Conservation (phyloP, 2,329 filamentous ascomycete genomes). For the Penicillium sp. region DNA sequence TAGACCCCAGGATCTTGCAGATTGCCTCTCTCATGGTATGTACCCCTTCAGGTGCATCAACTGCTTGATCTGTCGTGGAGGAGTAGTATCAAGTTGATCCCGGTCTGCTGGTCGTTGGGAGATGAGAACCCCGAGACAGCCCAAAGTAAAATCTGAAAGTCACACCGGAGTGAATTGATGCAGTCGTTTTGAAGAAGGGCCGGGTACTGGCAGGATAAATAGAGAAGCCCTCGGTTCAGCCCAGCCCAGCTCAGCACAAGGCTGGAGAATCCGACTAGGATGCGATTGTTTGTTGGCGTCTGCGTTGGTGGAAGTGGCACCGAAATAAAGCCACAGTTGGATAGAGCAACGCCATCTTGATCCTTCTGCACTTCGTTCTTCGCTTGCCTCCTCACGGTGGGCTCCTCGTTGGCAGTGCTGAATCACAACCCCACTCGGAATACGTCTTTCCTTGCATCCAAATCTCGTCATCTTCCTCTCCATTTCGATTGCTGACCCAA, state of each 20-base stretch:
- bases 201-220: neutral
- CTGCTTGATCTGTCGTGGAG: neutral
- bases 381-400: too few species aligned
- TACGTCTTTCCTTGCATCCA: neutral
- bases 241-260: neutral
- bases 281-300: neutral
- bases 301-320: neutral
- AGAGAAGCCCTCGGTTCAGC: neutral
- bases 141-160: neutral
- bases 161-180: neutral
- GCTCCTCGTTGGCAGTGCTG: too few species aligned
- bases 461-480: neutral
- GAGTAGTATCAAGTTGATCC: neutral
- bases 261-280: neutral
- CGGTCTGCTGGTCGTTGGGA: neutral
- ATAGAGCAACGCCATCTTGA: neutral
- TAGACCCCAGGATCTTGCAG: slow-evolving; percentile 3
- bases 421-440: neutral
- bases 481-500: slow-evolving; percentile 29
- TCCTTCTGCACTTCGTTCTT: neutral
- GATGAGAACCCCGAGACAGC: neutral
- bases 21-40: slow-evolving; percentile 12
- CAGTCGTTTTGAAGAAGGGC: neutral
- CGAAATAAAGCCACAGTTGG: neutral
- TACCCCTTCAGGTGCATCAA: slow-evolving; percentile 7